Conservation (phyloP, 2,329 filamentous ascomycete species). For the Penicillium sp. region DNA sequence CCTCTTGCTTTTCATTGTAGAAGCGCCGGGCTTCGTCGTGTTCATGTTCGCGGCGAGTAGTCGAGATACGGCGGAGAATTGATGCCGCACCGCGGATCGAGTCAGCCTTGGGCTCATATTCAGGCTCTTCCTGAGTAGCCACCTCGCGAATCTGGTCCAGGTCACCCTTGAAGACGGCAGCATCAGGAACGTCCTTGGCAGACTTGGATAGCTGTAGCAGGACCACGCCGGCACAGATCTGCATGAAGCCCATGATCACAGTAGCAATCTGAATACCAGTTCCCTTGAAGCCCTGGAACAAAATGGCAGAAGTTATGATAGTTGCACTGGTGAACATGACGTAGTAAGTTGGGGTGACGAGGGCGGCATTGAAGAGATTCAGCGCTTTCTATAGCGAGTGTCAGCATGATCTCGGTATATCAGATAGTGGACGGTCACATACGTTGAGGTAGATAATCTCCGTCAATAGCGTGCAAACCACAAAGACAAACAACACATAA, state of each 20-base stretch:
- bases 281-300: conserved; percentile 94
- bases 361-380: conserved; percentile 93
- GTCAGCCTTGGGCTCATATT: conserved; percentile 94
- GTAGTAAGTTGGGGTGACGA: conserved; percentile 98
- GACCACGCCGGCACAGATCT: conserved; percentile 91
- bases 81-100: conserved; percentile 90
- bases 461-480: conserved; percentile 83
- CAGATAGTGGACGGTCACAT: conserved; percentile 52
- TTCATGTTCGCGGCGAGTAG: conserved; percentile 76
- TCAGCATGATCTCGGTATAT: conserved; percentile 16
- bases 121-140: conserved; percentile 92
- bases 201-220: conserved; percentile 96
- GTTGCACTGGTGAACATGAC: conserved; percentile 97
- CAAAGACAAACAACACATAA: conserved; percentile 89
- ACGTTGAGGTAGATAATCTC: conserved; percentile 97
- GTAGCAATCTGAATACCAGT: conserved; percentile 80
- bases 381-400: conserved; percentile 79
- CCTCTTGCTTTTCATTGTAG: conserved; percentile 75
- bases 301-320: conserved; percentile 88
- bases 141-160: conserved; percentile 95
- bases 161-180: conserved; percentile 89
- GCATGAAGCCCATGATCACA: conserved; percentile 89
- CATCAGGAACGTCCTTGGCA: conserved; percentile 93
- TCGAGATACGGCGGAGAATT: conserved; percentile 82
- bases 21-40: conserved; percentile 78